Evolutionary conservation across 345 rosid species (phyloP).

Genomic region (Arabidopsis suecica): DNA sequence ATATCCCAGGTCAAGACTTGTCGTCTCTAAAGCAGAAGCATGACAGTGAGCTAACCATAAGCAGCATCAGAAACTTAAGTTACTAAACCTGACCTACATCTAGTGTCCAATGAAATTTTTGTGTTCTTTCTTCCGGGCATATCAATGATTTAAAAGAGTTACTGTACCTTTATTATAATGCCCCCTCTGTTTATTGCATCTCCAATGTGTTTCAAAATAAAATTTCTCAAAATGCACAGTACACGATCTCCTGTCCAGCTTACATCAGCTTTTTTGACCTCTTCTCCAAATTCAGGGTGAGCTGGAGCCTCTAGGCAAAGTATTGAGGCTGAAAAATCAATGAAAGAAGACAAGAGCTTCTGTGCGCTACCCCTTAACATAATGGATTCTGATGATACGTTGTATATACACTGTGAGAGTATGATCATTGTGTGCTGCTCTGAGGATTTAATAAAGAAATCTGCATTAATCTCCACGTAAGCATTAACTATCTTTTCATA

Average conservation of each 20-base stretch:
- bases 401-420: conserved; percentile 77
- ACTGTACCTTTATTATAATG: conserved; percentile 66
- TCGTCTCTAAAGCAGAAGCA: conserved; percentile 11
- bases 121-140: not conserved
- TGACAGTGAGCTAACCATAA: conserved; percentile 16
- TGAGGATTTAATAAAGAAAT: conserved; percentile 54
- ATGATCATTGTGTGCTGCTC: conserved; percentile 67
- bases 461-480: conserved; percentile 62
- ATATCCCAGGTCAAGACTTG: conserved; percentile 17
- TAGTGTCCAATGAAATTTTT: conserved; percentile 4
- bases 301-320: conserved; percentile 48
- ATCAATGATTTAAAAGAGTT: conserved; percentile 8
- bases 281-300: conserved; percentile 41
- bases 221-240: conserved; percentile 57
- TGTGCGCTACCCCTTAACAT: conserved; percentile 81
- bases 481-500: conserved; percentile 69
- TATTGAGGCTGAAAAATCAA: conserved; percentile 68
- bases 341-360: conserved; percentile 67
- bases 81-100: conserved; percentile 12
- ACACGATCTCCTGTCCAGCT: conserved; percentile 66
- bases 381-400: conserved; percentile 75
- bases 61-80: conserved; percentile 17
- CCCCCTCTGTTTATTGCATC: conserved; percentile 65
- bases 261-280: conserved; percentile 44
- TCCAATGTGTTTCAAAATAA: conserved; percentile 73